phyloP scores from a whole-genome alignment of 768 basidiomycete species.

The Rhizopogon rudus region DNA sequence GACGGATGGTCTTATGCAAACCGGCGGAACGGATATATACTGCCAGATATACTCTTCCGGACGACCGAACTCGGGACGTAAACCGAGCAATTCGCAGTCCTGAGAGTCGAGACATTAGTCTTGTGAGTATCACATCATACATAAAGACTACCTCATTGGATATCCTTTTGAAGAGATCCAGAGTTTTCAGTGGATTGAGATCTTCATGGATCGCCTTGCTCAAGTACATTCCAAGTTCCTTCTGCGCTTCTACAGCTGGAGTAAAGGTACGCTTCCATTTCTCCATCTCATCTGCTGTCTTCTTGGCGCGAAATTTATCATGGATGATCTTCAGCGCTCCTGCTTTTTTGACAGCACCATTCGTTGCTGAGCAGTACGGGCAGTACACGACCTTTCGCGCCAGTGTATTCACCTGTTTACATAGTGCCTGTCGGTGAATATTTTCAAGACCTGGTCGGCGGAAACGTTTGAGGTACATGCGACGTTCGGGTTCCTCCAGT shows the following conservation, averaged over 20 bases:
- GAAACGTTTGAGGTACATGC: conserved; percentile 83
- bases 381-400: conserved; percentile 92
- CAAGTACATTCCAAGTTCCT: conserved; percentile 79
- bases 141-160: conserved; percentile 69
- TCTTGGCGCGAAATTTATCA: conserved; percentile 95
- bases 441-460: conserved; percentile 89
- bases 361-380: conserved; percentile 88
- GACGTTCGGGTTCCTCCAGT: conserved; percentile 81
- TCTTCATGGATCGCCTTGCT: conserved; percentile 90
- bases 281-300: conserved; percentile 84
- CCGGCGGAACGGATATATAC: conserved; percentile 96
- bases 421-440: conserved; percentile 75
- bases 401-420: conserved; percentile 79
- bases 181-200: conserved; percentile 87
- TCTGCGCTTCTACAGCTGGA: conserved; percentile 79
- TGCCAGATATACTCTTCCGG: conserved; percentile 99
- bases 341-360: conserved; percentile 95
- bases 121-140: neutral
- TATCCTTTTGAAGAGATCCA: conserved; percentile 89
- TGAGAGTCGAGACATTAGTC: conserved; percentile 23
- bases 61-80: conserved; percentile 82
- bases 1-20: conserved; percentile 95
- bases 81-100: conserved; percentile 93
- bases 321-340: conserved; percentile 95
- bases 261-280: conserved; percentile 81